phyloP scores from a whole-genome alignment of 2,329 filamentous ascomycete species.

The Dothideomycetes sp. region DNA sequence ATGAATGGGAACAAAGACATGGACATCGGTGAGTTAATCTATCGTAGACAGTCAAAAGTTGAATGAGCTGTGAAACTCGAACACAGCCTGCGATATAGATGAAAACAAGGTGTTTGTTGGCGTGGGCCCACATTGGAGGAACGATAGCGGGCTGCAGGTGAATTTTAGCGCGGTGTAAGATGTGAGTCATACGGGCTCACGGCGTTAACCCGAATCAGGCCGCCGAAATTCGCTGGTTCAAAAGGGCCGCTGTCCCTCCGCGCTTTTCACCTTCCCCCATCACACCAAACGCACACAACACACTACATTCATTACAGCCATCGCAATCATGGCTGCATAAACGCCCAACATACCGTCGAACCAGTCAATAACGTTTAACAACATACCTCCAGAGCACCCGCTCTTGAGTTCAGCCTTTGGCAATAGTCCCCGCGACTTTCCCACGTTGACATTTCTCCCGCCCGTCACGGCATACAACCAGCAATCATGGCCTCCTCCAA shows the following conservation, averaged over 20 bases:
- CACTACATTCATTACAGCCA: constrained; percentile 6
- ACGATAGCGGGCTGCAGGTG: not conserved
- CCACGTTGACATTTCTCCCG: constrained; percentile 57
- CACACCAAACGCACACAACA: constrained; percentile 1
- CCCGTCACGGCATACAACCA: constrained; percentile 68
- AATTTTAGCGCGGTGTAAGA: not conserved
- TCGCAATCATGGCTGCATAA: constrained; percentile 11
- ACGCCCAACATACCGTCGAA: constrained; percentile 8
- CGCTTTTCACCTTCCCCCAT: constrained; percentile 2
- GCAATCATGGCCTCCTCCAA: constrained; percentile 67
- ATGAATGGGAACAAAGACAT: too few relatives aligned
- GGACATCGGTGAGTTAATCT: too few relatives aligned
- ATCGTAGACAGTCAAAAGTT: too few relatives aligned
- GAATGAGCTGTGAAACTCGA: too few relatives aligned
- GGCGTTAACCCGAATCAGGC: not conserved
- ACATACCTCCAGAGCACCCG: constrained; percentile 18
- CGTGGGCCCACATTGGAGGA: too few relatives aligned
- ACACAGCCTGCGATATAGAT: too few relatives aligned
- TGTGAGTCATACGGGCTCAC: constrained; percentile 3
- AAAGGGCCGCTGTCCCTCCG: not conserved
- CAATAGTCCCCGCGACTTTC: constrained; percentile 33
- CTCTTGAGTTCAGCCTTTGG: constrained; percentile 54
- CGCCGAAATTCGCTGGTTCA: not conserved
- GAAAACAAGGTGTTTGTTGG: too few relatives aligned
- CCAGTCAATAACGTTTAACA: constrained; percentile 8